Conservation (phyloP, 2,329 filamentous ascomycete genomes). For the Cladophialophora psammophila region DNA sequence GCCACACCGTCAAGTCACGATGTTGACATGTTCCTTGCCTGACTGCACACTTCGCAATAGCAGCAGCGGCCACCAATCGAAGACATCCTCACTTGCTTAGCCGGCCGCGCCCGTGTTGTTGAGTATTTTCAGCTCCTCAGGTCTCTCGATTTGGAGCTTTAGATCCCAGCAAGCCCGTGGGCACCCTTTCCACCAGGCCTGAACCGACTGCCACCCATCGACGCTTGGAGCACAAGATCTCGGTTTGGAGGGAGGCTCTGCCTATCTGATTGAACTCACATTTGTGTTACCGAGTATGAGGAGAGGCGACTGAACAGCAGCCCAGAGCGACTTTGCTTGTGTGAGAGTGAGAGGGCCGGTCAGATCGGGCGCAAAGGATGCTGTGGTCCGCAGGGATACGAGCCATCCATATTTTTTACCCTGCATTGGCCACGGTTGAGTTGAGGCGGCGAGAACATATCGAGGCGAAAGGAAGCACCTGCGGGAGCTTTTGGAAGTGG, state of each 20-base stretch:
- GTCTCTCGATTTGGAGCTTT: background rate
- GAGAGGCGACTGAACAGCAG: background rate
- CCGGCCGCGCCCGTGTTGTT: background rate
- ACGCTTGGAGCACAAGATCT: background rate
- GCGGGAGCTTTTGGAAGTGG: background rate
- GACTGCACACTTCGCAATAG: conserved; percentile 1
- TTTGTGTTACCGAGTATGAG: background rate
- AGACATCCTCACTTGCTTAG: background rate
- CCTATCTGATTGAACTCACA: background rate
- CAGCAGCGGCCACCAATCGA: background rate
- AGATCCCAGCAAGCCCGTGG: background rate
- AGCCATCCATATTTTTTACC: background rate
- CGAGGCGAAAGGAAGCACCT: background rate
- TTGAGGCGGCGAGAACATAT: background rate
- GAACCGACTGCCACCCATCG: background rate
- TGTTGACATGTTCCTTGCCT: conserved; percentile 1
- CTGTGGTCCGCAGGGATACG: background rate
- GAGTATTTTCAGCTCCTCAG: background rate
- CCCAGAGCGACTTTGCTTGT: background rate
- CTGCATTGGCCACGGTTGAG: background rate
- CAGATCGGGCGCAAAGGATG: background rate
- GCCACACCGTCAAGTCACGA: background rate
- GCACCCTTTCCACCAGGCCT: background rate
- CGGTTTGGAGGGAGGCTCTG: background rate
- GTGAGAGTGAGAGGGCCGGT: background rate